Evolutionary conservation across 2,329 filamentous ascomycete genomes (phyloP), one percentile per base, ranked within the genome.

Genomic region (Monosporascus sp.): DNA sequence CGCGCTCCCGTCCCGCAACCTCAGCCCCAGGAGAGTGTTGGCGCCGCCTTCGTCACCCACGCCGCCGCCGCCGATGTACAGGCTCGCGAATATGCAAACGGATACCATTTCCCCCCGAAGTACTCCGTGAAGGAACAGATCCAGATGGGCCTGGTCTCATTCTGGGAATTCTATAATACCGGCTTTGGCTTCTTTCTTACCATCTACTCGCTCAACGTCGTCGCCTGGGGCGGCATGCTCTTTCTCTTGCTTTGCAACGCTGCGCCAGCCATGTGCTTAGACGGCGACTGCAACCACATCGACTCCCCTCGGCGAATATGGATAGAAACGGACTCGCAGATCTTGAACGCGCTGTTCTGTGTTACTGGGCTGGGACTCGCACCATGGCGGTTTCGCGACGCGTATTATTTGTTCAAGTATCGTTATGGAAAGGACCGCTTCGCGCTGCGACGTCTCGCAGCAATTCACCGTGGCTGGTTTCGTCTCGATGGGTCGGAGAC

Each of bases 171-270:
- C 74, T 82, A 88, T 62, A 74, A 81, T 38, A 95, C 89, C 0
- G 87, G 87, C 0, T 70, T 88, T 52, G 90, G 91, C 3, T 91
- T 94, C 66, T 74, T 89, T 51, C 81, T 93, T 41, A 88, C 85
- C 2, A 68, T 96, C 6, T 96, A 95, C 69, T 84, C 87, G 14
- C 78, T 94, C 53, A 92, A 93, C 58, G 81, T 96, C 20, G 82
- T 96, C 9, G 91, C 88, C 0, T 96, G 91, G 91, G 91, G 91
- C 50, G 90, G 88, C 54, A 96, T 96, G 91, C 78, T 96, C 37
- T 95, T 96, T 71, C 75, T 96, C 19, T 76, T 96, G 2, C 82
- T 96, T 26, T 88, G 86, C 74, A 89, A 91, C 63, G 89, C 80
- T 52, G 75, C 82, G 2, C 85, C 86, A 7, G 82, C 83, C 55